Evolutionary conservation across 345 rosid species (phyloP).

Genomic region (Linum tenue): DNA sequence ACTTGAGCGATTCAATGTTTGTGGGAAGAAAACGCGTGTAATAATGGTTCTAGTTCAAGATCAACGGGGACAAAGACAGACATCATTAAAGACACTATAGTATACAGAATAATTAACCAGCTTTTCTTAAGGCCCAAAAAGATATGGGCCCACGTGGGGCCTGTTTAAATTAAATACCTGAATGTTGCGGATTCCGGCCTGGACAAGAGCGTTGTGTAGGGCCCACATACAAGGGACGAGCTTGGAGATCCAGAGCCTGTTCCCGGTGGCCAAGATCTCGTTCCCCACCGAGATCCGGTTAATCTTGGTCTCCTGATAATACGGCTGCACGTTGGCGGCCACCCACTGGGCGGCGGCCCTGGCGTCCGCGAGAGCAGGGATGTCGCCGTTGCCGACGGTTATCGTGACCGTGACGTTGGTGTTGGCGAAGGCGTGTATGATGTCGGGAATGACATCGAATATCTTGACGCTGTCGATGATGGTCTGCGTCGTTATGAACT

Average conservation of each 20-base stretch:
- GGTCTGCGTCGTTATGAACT: constrained; percentile 50
- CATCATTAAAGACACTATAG: too few relatives aligned
- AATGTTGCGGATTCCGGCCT: constrained; percentile 43
- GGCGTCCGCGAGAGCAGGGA: constrained; percentile 38
- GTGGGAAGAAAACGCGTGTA: too few relatives aligned
- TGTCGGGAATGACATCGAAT: constrained; percentile 53
- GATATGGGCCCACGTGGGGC: not conserved
- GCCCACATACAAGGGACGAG: constrained; percentile 67
- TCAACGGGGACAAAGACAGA: too few relatives aligned
- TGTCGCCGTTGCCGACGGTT: constrained; percentile 47
- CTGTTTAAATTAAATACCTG: constrained; percentile 39
- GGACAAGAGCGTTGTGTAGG: constrained; percentile 43
- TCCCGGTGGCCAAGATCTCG: constrained; percentile 45
- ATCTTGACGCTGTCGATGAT: constrained; percentile 58
- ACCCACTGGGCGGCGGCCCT: constrained; percentile 52
- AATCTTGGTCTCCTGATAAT: constrained; percentile 60
- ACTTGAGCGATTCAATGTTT: too few relatives aligned
- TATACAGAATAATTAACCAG: too few relatives aligned
- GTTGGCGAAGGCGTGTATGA: constrained; percentile 66
- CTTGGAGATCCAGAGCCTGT: constrained; percentile 28
- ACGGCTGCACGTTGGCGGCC: constrained; percentile 39
- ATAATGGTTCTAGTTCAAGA: too few relatives aligned
- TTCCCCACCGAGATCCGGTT: constrained; percentile 57
- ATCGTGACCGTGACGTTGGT: constrained; percentile 45
- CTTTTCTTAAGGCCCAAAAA: not conserved